Percentiles rank a stretch among this genome's conserved stretches.
These are phyloP conservation scores for Jamesozyma hellenica DNA, from an alignment of 805 yeast species.

Conservation along the genomic window DNA sequence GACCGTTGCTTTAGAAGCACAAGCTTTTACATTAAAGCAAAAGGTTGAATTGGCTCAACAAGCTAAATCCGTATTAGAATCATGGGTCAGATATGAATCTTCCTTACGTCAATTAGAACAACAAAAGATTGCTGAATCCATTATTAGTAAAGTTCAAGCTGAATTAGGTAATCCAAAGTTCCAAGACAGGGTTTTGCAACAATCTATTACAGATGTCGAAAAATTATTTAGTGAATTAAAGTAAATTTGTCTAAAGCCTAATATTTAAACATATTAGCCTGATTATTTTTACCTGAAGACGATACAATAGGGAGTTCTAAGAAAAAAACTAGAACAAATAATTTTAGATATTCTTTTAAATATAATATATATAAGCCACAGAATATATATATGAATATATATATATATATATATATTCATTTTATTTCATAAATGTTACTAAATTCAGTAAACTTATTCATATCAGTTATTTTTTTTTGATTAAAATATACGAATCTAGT, in stretches of 20 bases:
- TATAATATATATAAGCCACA: neutral
- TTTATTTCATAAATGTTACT: neutral
- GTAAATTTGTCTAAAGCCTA: conserved; percentile 4
- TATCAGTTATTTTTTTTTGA: no score
- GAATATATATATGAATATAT: neutral
- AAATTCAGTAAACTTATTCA: no score
- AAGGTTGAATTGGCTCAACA: conserved; percentile 74
- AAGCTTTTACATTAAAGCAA: conserved; percentile 89
- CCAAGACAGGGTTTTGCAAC: conserved; percentile 86
- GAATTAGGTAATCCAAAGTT: conserved; percentile 79
- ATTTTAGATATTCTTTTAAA: conserved; percentile 8
- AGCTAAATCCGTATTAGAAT: conserved; percentile 92
- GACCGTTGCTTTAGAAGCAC: conserved; percentile 91
- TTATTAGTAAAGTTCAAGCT: conserved; percentile 78
- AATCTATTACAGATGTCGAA: conserved; percentile 89
- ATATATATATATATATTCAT: neutral
- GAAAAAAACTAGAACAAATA: neutral
- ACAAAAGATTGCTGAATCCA: conserved; percentile 77
- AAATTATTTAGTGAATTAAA: conserved; percentile 49
- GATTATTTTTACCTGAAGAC: no score
- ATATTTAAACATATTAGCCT: no score
- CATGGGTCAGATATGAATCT: conserved; percentile 98
- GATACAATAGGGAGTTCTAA: no score
- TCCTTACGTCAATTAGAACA: conserved; percentile 95
- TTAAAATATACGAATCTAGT: no score